Evolutionary conservation across 805 yeast genomes (phyloP).

Genomic region (Candida pseudoglaebosa): DNA sequence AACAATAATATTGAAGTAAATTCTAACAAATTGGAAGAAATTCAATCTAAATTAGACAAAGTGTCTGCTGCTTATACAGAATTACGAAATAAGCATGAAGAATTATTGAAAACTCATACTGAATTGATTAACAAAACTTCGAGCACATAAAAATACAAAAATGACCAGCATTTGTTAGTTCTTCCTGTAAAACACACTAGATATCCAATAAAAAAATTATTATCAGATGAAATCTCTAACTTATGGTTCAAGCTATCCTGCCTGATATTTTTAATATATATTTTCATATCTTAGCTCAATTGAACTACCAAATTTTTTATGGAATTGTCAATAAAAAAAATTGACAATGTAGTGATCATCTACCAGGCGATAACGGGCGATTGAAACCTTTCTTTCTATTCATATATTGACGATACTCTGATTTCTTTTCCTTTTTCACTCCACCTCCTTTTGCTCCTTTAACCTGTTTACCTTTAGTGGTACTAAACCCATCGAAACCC

Average conservation of each 20-base stretch:
- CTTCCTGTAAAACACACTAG: too few species aligned
- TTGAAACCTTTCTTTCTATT: conserved; percentile 55
- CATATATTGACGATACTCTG: conserved; percentile 58
- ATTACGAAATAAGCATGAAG: conserved; percentile 57
- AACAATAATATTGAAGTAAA: background rate
- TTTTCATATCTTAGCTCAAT: too few species aligned
- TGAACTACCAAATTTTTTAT: too few species aligned
- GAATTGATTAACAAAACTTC: conserved; percentile 27
- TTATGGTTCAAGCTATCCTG: too few species aligned
- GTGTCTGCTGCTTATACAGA: conserved; percentile 59
- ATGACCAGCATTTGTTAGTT: too few species aligned
- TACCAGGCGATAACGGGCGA: conserved; percentile 48
- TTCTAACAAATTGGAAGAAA: conserved; percentile 4
- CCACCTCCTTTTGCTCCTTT: conserved; percentile 46
- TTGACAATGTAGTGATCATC: conserved; percentile 11
- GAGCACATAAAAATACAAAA: too few species aligned
- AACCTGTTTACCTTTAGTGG: conserved; percentile 57
- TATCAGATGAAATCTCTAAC: too few species aligned
- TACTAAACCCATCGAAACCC: conserved; percentile 56
- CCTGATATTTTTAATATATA: too few species aligned
- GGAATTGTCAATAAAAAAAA: too few species aligned
- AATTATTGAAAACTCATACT: conserved; percentile 48
- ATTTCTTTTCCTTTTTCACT: conserved; percentile 31
- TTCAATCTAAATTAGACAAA: conserved; percentile 35
- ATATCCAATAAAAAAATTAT: too few species aligned